These are phyloP conservation scores for Rhizophlyctis rosea DNA, from an alignment of 192 early-diverging fungal genomes.

Conservation along the genomic window DNA sequence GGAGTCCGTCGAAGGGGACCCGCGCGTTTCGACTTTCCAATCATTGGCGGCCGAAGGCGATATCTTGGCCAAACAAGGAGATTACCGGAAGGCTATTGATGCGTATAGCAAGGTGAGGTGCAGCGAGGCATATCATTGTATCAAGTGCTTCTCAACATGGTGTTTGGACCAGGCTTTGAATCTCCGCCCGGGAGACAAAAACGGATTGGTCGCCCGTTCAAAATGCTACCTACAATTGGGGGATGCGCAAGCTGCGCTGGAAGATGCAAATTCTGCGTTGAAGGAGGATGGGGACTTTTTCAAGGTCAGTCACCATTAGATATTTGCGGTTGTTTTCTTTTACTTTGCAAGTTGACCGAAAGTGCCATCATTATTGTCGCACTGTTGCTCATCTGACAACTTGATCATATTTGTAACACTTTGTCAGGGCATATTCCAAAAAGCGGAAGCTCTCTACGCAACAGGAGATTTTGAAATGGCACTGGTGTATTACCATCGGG, in stretches of 20 bases:
- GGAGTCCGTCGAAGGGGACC: constrained; percentile 19
- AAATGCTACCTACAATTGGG: too few species aligned
- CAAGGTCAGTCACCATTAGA: too few species aligned
- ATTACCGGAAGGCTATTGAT: constrained; percentile 48
- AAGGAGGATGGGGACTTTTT: too few species aligned
- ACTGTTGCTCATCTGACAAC: neutral
- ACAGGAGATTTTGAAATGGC: constrained; percentile 58
- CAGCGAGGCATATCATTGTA: too few species aligned
- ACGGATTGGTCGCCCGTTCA: too few species aligned
- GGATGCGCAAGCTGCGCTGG: too few species aligned
- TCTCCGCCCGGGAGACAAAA: constrained; percentile 36
- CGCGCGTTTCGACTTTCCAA: constrained; percentile 41
- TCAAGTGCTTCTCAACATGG: too few species aligned
- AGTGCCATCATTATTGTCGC: neutral
- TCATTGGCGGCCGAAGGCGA: constrained; percentile 48
- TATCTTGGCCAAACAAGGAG: constrained; percentile 46
- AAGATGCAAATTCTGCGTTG: too few species aligned
- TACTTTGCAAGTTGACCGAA: neutral
- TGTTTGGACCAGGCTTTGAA: constrained; percentile 35
- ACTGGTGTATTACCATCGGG: constrained; percentile 51
- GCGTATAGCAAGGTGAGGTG: constrained; percentile 44
- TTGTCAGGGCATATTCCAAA: constrained; percentile 44
- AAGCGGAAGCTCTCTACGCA: constrained; percentile 55
- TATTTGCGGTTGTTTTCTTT: neutral
- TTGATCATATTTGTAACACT: neutral